Evolutionary conservation across 1,284 basidiomycete genomes (phyloP), one percentile per base, ranked within the genome.

Genomic region (Irpex lacteus): DNA sequence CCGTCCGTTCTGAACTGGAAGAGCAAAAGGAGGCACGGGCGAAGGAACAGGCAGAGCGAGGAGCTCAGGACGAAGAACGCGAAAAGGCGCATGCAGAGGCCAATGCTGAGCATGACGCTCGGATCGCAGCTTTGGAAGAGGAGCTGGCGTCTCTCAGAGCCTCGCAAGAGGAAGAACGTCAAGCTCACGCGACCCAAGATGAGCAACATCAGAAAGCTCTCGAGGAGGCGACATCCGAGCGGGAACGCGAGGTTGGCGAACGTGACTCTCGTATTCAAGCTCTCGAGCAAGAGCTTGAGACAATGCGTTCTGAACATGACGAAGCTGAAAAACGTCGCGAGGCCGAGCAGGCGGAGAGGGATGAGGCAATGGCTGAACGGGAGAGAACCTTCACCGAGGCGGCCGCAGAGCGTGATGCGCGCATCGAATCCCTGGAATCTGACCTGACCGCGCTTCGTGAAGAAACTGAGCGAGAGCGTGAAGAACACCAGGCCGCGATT

Each of bases 1-100:
- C 7, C 11, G 53, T 60, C n/a, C 59, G 54, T 9, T 59, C 63
- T 9, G 63, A 64, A 34, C 52, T 36, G 8, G 63, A 60, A 26
- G 52, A 56, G 47, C 59, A 64, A 26, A 40, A 37, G 7, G 59
- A 60, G 36, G 59, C 59, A 8, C 53, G 40, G 3, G 59, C 26
- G 13, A 52, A 50, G 40, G 54, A 56, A 37, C 58, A 60, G 44
- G 59, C 53, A 19, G 63, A 60, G 15, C 59, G 52, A 2, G 15
- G 50, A 34, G 59, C 59, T 8, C 57, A 15, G 1, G 18, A 19
- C 13, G 57, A 63, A 19, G 61, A 57, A 38, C 19, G 32, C 6
- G 61, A 58, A 18, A 54, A 18, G 8, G 54, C 19, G 4, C 55
- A 57, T 13, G 34, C 11, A 9, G 54, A 62, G 32, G 37, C 37